phyloP scores from a whole-genome alignment of 2,329 filamentous ascomycete species.

The Pseudogymnoascus sp. region DNA sequence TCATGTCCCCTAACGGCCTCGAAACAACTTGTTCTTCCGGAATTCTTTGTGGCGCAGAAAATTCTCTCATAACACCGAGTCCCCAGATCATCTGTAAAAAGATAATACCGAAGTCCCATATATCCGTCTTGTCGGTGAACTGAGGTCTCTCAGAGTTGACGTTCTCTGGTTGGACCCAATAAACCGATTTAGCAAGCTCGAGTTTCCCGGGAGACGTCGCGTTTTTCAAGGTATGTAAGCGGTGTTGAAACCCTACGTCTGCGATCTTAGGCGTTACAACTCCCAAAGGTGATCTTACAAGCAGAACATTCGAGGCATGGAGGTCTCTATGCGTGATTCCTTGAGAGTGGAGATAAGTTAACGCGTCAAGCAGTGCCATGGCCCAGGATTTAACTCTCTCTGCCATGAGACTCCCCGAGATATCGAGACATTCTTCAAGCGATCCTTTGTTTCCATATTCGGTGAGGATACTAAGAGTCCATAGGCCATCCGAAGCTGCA shows the following conservation, averaged over 20 bases:
- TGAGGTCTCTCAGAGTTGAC: slow-evolving; percentile 52
- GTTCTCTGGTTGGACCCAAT: slow-evolving; percentile 78
- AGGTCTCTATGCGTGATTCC: slow-evolving; percentile 79
- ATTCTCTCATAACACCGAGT: slow-evolving; percentile 64
- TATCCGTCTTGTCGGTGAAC: slow-evolving; percentile 71
- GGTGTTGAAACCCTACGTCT: slow-evolving; percentile 63
- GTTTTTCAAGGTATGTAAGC: slow-evolving; percentile 54
- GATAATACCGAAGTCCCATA: slow-evolving; percentile 91
- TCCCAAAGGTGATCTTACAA: slow-evolving; percentile 62
- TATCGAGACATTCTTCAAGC: slow-evolving; percentile 70
- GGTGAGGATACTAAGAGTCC: slow-evolving; percentile 68
- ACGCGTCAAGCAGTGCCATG: slow-evolving; percentile 79
- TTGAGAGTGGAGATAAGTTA: slow-evolving; percentile 79
- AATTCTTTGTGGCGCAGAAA: slow-evolving; percentile 68
- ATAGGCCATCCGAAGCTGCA: slow-evolving; percentile 37
- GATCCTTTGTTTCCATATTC: slow-evolving; percentile 77
- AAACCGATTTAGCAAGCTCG: slow-evolving; percentile 59
- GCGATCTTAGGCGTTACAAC: slow-evolving; percentile 66
- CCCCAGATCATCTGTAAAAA: slow-evolving; percentile 94
- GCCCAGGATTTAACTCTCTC: slow-evolving; percentile 80
- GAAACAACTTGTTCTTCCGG: slow-evolving; percentile 67
- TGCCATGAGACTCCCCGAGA: slow-evolving; percentile 65
- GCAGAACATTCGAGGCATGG: slow-evolving; percentile 69
- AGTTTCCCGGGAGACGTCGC: slow-evolving; percentile 39
- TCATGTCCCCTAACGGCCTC: slow-evolving; percentile 66